Conservation (phyloP, 2,329 filamentous ascomycete species). For the Fusarium sp. region DNA sequence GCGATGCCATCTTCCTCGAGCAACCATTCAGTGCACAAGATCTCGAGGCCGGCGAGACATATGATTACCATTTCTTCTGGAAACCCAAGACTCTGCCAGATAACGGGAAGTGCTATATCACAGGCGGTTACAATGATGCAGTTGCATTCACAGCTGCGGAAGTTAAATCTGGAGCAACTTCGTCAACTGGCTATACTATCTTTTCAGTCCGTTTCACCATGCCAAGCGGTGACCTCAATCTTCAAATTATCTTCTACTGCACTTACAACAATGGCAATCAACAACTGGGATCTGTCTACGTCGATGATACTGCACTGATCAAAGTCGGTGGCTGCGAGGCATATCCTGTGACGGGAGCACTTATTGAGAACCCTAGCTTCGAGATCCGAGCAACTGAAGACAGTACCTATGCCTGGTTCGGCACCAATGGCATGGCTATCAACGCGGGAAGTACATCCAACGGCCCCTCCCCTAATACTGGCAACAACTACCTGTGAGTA, state of each 20-base stretch:
- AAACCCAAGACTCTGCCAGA: background rate
- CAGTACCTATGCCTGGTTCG: slow-evolving; percentile 20
- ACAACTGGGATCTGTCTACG: background rate
- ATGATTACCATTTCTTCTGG: slow-evolving; percentile 22
- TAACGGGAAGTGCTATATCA: background rate
- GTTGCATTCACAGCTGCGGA: rapidly evolving
- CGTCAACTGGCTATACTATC: slow-evolving; percentile 7
- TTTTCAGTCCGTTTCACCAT: background rate
- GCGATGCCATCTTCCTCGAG: background rate
- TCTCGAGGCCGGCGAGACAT: background rate
- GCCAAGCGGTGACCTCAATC: rapidly evolving
- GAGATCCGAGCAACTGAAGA: slow-evolving; percentile 4
- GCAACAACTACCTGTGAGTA: slow-evolving; percentile 2
- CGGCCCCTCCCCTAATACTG: background rate
- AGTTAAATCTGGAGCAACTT: background rate
- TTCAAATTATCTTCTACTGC: background rate
- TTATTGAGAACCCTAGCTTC: slow-evolving; percentile 12
- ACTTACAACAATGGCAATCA: background rate
- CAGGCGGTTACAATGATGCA: background rate
- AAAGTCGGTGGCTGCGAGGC: slow-evolving; percentile 4
- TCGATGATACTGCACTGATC: slow-evolving; percentile 15
- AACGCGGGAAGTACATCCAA: background rate
- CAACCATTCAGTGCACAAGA: rapidly evolving
- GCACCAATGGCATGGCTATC: background rate
- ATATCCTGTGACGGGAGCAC: slow-evolving; percentile 5